These are phyloP conservation scores for Actinomucor elegans DNA, from an alignment of 371 early-diverging fungal species.

Conservation along the genomic window DNA sequence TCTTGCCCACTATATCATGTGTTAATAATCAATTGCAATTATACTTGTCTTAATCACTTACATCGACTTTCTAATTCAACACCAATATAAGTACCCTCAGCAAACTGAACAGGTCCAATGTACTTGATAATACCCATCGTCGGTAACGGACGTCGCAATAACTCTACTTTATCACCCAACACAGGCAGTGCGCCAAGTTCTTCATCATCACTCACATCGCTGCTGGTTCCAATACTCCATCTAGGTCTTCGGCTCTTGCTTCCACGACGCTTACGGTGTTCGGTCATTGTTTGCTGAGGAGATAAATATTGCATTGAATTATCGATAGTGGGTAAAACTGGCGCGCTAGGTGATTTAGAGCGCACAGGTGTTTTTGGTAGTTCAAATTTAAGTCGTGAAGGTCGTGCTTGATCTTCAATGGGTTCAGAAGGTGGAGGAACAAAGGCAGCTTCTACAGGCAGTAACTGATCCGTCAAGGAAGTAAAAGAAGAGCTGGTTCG, in stretches of 20 bases:
- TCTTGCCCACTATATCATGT: slow-evolving; percentile 27
- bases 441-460: slow-evolving; percentile 9
- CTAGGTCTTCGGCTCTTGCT: slow-evolving; percentile 17
- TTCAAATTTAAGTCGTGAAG: slow-evolving; percentile 19
- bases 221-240: slow-evolving; percentile 27
- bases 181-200: slow-evolving; percentile 2
- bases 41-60: slow-evolving; percentile 6
- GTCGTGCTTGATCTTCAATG: background rate
- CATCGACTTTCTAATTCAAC: slow-evolving; percentile 35
- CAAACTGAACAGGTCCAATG: slow-evolving; percentile 29
- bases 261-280: background rate
- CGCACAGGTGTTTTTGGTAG: slow-evolving; percentile 15
- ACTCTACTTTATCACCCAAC: slow-evolving; percentile 22
- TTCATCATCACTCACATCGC: slow-evolving; percentile 21
- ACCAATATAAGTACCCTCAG: slow-evolving; percentile 28
- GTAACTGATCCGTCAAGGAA: slow-evolving; percentile 20
- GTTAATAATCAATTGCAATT: background rate
- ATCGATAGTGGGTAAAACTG: background rate
- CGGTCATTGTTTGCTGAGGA: background rate
- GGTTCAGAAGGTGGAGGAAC: background rate
- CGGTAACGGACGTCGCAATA: slow-evolving; percentile 27
- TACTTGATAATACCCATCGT: slow-evolving; percentile 30
- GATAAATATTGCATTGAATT: background rate
- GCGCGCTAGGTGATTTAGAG: slow-evolving; percentile 15
- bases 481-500: slow-evolving; percentile 21